Conservation (phyloP, 1,284 basidiomycete genomes). For the Porodaedalea pini region DNA sequence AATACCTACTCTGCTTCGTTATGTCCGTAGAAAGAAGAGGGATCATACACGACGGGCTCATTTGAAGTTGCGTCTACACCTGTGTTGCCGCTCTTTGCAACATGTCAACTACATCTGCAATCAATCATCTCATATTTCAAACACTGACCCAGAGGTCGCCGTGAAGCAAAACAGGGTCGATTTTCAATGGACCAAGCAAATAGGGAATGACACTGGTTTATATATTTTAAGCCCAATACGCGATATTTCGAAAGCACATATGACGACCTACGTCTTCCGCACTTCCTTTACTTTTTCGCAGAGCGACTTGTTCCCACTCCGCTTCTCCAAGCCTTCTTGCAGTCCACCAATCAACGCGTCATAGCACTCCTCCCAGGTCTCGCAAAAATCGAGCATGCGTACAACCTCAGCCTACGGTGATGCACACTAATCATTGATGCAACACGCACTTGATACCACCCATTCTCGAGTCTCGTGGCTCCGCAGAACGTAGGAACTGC, state of each 20-base stretch:
- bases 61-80: slow-evolving; percentile 54
- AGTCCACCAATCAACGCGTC: slow-evolving; percentile 66
- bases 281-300: slow-evolving; percentile 54
- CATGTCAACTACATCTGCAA: slow-evolving; percentile 8
- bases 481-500: slow-evolving; percentile 79
- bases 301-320: slow-evolving; percentile 45
- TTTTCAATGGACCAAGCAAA: slow-evolving; percentile 56
- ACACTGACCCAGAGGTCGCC: slow-evolving; percentile 79
- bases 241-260: neutral
- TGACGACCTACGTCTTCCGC: slow-evolving; percentile 49
- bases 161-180: slow-evolving; percentile 77
- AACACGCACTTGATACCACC: slow-evolving; percentile 45
- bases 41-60: slow-evolving; percentile 77
- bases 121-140: slow-evolving; percentile 19
- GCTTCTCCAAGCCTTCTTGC: slow-evolving; percentile 48
- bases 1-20: slow-evolving; percentile 79
- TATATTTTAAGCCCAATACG: neutral
- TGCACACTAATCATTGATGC: neutral
- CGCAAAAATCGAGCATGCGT: slow-evolving; percentile 13
- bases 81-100: slow-evolving; percentile 65
- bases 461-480: slow-evolving; percentile 70
- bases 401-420: neutral
- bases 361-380: slow-evolving; percentile 72
- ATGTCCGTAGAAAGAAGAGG: slow-evolving; percentile 80
- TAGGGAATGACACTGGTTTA: slow-evolving; percentile 67